Evolutionary conservation across 768 basidiomycete species (phyloP), one percentile per base, ranked within the genome.

Genomic region (Leccinum barrowsii): DNA sequence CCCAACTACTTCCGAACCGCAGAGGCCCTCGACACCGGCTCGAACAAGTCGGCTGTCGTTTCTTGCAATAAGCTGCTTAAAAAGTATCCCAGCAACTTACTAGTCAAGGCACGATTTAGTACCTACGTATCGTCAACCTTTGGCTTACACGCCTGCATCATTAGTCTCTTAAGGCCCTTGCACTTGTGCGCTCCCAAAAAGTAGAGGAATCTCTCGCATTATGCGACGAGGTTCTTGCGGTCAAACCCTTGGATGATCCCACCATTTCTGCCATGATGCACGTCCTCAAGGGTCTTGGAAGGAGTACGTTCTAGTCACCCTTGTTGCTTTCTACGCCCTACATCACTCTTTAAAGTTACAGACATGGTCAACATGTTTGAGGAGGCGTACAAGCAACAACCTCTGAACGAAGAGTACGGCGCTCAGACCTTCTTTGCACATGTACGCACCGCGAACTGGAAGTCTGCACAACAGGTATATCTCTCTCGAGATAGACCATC

Each of bases 21-120:
- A 94, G 92, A 94, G 80, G 86, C 92, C 49, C 78, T 94, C 62
- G 92, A 94, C 76, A 89, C 84, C 48, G 87, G 88, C 50, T 90
- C 90, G 13, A 90, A 89, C 77, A 94, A 94, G 76, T 85, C 89
- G 40, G 92, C 92, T 19, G 81, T 94, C 55, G 85, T 91, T 42
- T 80, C 85, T 7, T 92, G 91, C 76, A 93, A 92, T 73, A 94
- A 94, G 74, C 72, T 94, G 28, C 81, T 94, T 63, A 94, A 92
- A 74, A 94, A 92, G 76, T 82, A 91, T 65, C 87, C 89, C 26
- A 85, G 81, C 70, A 88, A 84, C 71, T 77, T 82, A 46, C 77
- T 92, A 32, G 73, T 90, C 68, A 91, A 90, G 80, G 92, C 83
- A 58, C 22, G 62, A 62, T 19, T 26, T 13, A 7, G 21, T 42